Conservation (phyloP, 768 basidiomycete species). For the Crassisporium funariophilum region DNA sequence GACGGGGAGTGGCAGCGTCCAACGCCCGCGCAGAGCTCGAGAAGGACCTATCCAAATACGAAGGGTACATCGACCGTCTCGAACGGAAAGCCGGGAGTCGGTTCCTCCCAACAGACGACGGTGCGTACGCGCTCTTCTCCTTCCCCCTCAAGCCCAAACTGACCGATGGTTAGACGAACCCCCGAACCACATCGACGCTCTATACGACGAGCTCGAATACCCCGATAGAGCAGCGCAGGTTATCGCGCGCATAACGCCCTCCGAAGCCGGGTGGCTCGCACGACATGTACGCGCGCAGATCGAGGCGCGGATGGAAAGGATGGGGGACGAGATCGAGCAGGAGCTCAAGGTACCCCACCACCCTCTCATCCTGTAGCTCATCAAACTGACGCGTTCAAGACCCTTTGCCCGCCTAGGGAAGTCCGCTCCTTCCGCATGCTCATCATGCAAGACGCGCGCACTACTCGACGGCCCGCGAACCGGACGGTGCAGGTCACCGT, state of each 20-base stretch:
- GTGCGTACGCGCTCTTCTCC: slow-evolving; percentile 26
- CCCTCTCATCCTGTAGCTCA: not conserved
- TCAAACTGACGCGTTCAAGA: slow-evolving; percentile 30
- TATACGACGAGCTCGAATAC: slow-evolving; percentile 70
- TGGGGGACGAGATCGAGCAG: slow-evolving; percentile 63
- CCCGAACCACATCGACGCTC: slow-evolving; percentile 51
- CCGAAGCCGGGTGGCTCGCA: slow-evolving; percentile 67
- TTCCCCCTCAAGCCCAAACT: slow-evolving; percentile 1
- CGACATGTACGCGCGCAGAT: slow-evolving; percentile 50
- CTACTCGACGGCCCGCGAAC: slow-evolving; percentile 48
- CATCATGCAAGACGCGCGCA: slow-evolving; percentile 63
- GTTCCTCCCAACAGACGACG: slow-evolving; percentile 43
- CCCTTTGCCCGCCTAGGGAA: slow-evolving; percentile 68
- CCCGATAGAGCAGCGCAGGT: slow-evolving; percentile 43
- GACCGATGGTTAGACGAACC: slow-evolving; percentile 33
- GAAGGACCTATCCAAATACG: slow-evolving; percentile 51
- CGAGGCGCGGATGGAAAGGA: slow-evolving; percentile 49
- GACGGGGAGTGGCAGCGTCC: slow-evolving; percentile 57
- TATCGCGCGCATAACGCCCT: slow-evolving; percentile 40
- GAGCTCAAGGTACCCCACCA: slow-evolving; percentile 64
- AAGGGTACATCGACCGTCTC: slow-evolving; percentile 67
- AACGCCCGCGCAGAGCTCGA: slow-evolving; percentile 61
- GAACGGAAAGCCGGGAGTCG: slow-evolving; percentile 55
- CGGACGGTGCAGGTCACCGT: slow-evolving; percentile 78
- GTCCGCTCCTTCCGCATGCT: slow-evolving; percentile 79